phyloP scores from a whole-genome alignment of 176 grass and related monocot species.

The Carex parvula region DNA sequence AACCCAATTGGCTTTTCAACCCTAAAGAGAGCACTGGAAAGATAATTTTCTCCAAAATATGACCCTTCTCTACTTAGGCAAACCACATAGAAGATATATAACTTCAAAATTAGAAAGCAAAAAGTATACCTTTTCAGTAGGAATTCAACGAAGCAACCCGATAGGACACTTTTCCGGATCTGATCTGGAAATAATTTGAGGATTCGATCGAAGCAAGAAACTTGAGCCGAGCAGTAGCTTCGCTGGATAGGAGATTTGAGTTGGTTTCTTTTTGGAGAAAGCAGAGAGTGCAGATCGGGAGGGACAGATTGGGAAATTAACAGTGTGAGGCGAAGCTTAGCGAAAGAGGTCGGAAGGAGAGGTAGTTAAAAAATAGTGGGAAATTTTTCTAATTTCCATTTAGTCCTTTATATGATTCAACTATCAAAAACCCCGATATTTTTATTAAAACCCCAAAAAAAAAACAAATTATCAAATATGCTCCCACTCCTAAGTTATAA shows the following conservation, averaged over 20 bases:
- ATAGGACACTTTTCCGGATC: conserved; percentile 4
- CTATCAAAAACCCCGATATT: not conserved
- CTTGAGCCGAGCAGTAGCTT: not conserved
- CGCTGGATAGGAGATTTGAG: conserved; percentile 14
- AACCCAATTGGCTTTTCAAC: not conserved
- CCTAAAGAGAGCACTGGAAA: not conserved
- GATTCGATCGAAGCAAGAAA: conserved; percentile 16
- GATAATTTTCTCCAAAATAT: not conserved
- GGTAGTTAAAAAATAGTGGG: conserved; percentile 5
- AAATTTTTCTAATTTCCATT: conserved; percentile 6
- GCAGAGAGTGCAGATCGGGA: conserved; percentile 8
- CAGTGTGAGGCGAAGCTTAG: conserved; percentile 5
- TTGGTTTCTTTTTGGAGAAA: conserved; percentile 21
- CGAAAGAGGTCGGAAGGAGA: not conserved
- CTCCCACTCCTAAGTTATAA: too few relatives aligned
- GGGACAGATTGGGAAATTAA: conserved; percentile 20
- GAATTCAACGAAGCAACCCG: not conserved
- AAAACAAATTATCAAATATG: too few relatives aligned
- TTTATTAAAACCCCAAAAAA: too few relatives aligned
- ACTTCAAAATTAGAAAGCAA: not conserved
- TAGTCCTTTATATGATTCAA: not conserved
- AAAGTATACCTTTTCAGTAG: conserved; percentile 6
- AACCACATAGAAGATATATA: not conserved
- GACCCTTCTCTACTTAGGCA: not conserved
- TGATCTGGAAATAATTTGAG: not conserved